Evolutionary conservation across 129 eudicot species (phyloP).

Genomic region (Flaveria bidentis): DNA sequence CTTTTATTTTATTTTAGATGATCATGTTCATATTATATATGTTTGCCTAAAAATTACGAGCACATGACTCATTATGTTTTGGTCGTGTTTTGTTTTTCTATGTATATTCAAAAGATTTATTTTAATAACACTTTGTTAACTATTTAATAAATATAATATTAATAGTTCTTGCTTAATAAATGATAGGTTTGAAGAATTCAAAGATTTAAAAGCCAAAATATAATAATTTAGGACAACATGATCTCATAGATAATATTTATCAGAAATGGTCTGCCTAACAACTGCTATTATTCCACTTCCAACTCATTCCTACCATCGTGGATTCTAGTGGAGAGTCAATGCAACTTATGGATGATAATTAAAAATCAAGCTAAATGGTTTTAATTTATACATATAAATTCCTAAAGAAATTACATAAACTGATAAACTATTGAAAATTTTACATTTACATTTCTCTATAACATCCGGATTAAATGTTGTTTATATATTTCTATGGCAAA

Average conservation of each 20-base stretch:
- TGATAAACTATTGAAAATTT: background rate
- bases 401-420: background rate
- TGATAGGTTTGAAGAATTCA: background rate
- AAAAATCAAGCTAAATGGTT: background rate
- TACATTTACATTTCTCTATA: background rate
- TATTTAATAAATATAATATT: background rate
- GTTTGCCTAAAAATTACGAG: background rate
- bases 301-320: slow-evolving; percentile 45
- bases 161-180: background rate
- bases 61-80: background rate
- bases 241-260: slow-evolving; percentile 30
- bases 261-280: slow-evolving; percentile 43
- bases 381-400: background rate
- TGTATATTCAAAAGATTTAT: background rate
- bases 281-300: slow-evolving; percentile 41
- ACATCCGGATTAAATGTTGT: background rate
- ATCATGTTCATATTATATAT: background rate
- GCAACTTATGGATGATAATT: slow-evolving; percentile 36
- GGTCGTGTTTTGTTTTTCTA: slow-evolving; percentile 12
- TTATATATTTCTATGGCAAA: too few relatives aligned
- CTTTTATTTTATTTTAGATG: background rate
- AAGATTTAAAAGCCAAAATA: background rate
- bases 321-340: slow-evolving; percentile 62
- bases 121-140: background rate
- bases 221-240: slow-evolving; percentile 37